Base-by-base conservation (phyloP, 345 rosid species). In the Crucihimalaya himalaica region DNA sequence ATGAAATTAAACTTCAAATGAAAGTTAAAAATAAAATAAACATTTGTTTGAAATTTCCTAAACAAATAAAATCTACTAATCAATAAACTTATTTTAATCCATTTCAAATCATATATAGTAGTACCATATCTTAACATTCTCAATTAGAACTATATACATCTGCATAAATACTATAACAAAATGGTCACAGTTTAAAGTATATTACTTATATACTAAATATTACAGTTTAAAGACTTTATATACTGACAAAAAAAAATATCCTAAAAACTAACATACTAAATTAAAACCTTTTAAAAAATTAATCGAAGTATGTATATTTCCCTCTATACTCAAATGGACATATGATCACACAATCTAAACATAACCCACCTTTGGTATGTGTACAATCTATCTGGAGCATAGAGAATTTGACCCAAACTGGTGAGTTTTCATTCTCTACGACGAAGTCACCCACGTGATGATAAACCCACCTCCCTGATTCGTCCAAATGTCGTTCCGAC, bases 361-460 rank as follows among this genome's bases (percentile, higher is more conserved):
- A 95, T 5, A 95, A 78, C 16, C 99, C 99, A 15, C 99, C 97
- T 86, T 95, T 92, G 48, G 89, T 89, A 80, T 95, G 99, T 16
- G 97, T 95, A 61, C 99, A 95, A 47, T 95, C 99, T 43, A 95
- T 95, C 81, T 95, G 99, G 63, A 86, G 86, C 97, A 89, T 84
- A 8, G 97, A 92, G 65, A 90, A 92, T 25, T 86, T 90, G 47
- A 92, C 85, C 81, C 75, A 84, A 2, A 80, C 56, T 0, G 84
- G 73, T 10, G 78, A 6, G 15, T 73, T 64, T 4, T 81, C 16
- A 63, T 59, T 73, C n/a, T 86, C 88, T 1, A 90, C 83, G 2
- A 75, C 76, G 28, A 95, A 92, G 70, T 92, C 93, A 19, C 99
- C 97, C 0, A 64, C 97, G 8, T 87, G 91, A 53, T 88, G 86